Conservation (phyloP, 495 filamentous ascomycete species). For the Platismatia glauca region DNA sequence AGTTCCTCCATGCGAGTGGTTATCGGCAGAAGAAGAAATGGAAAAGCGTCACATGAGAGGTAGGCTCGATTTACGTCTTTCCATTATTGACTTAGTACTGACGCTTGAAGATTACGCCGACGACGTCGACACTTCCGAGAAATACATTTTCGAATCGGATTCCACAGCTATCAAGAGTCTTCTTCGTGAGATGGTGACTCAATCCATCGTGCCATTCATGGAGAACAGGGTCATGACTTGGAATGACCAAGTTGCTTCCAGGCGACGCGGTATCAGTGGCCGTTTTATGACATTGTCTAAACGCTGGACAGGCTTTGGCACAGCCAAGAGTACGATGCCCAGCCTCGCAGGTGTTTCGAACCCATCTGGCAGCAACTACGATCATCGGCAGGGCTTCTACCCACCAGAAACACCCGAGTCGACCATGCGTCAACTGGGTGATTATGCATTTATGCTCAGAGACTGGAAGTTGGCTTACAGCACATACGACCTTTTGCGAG, state of each 20-base stretch:
- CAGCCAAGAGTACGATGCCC: conserved; percentile 34
- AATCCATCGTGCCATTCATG: conserved; percentile 90
- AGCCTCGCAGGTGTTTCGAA: conserved; percentile 34
- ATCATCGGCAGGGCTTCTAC: conserved; percentile 68
- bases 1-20: conserved; percentile 76
- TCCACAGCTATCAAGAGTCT: conserved; percentile 76
- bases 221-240: conserved; percentile 80
- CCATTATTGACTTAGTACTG: conserved; percentile 20
- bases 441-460: conserved; percentile 91
- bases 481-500: conserved; percentile 78
- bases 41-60: conserved; percentile 56
- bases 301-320: conserved; percentile 72
- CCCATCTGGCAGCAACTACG: conserved; percentile 57
- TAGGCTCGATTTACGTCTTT: conserved; percentile 25
- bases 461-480: conserved; percentile 90
- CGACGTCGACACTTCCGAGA: conserved; percentile 59
- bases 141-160: conserved; percentile 87
- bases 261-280: conserved; percentile 75
- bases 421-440: conserved; percentile 82
- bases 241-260: conserved; percentile 96
- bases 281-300: conserved; percentile 88
- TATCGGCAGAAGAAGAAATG: conserved; percentile 78
- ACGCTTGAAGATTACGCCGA: conserved; percentile 28
- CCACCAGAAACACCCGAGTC: conserved; percentile 77
- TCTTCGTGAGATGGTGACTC: conserved; percentile 83